Evolutionary conservation across 2,329 filamentous ascomycete species (phyloP).

Genomic region (Aureobasidium sp.): DNA sequence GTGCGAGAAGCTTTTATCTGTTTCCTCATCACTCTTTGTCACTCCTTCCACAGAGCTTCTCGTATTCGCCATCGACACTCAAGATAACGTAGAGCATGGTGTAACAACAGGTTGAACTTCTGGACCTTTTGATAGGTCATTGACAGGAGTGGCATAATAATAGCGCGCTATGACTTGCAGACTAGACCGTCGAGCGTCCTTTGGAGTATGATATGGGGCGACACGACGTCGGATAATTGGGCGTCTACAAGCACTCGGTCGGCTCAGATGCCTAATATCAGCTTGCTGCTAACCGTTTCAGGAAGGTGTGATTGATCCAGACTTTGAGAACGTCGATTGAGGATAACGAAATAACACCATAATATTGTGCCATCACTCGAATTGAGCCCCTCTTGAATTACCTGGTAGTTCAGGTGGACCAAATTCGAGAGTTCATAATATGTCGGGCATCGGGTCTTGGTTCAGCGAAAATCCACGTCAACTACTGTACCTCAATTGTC

Average conservation of each 20-base stretch:
- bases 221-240: background rate
- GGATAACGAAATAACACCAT: too few relatives aligned
- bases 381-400: too few relatives aligned
- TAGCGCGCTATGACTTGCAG: background rate
- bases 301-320: too few relatives aligned
- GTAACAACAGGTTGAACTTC: background rate
- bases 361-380: too few relatives aligned
- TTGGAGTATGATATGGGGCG: background rate
- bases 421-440: too few relatives aligned
- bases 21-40: background rate
- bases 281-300: too few relatives aligned
- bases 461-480: too few relatives aligned
- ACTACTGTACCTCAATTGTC: too few relatives aligned
- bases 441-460: too few relatives aligned
- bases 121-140: background rate
- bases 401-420: too few relatives aligned
- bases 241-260: background rate
- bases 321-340: too few relatives aligned
- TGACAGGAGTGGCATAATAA: background rate
- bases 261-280: background rate
- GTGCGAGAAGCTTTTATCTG: background rate
- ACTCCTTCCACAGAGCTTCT: background rate
- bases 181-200: too few relatives aligned
- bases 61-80: background rate
- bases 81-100: background rate